Percentiles rank a stretch among this genome's conserved stretches.
These are phyloP conservation scores for Irpex lacteus DNA, from an alignment of 1,284 basidiomycete genomes.

Conservation along the genomic window DNA sequence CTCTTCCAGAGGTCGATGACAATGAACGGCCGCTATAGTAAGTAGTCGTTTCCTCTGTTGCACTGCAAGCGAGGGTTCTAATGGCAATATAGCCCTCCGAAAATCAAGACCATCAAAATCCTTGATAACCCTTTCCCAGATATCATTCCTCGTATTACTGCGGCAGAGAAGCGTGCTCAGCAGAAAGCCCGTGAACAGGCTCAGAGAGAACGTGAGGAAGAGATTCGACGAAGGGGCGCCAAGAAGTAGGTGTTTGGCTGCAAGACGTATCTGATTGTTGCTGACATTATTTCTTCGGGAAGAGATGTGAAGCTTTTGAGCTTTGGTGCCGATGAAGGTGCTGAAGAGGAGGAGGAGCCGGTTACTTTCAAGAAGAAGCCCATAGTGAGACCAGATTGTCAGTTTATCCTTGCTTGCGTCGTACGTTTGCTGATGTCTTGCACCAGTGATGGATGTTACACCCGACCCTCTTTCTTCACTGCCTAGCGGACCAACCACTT, in stretches of 20 bases:
- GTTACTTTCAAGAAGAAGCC: constrained; percentile 71
- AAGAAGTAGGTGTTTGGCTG: constrained; percentile 65
- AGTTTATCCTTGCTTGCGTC: constrained; percentile 30
- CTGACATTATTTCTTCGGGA: background rate
- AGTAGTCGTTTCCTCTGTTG: constrained; percentile 26
- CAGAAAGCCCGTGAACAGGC: constrained; percentile 74
- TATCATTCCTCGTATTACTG: constrained; percentile 95
- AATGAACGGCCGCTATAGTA: constrained; percentile 87
- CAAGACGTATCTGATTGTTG: constrained; percentile 5
- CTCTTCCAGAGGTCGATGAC: constrained; percentile 68
- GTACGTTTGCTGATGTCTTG: background rate
- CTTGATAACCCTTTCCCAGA: constrained; percentile 94
- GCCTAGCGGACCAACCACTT: constrained; percentile 22
- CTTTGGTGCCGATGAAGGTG: constrained; percentile 81
- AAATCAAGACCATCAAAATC: constrained; percentile 81
- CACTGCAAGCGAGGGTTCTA: constrained; percentile 1
- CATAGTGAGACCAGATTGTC: constrained; percentile 79
- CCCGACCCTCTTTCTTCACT: constrained; percentile 27
- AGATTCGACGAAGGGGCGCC: constrained; percentile 67
- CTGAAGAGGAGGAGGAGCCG: constrained; percentile 48
- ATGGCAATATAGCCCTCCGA: constrained; percentile 67
- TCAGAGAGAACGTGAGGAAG: constrained; percentile 76
- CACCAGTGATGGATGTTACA: constrained; percentile 48
- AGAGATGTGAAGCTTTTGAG: constrained; percentile 88
- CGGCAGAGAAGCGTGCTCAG: constrained; percentile 83